Evolutionary conservation across 2,329 filamentous ascomycete species (phyloP), one percentile per base, ranked within the genome.

Genomic region (Venturia effusa): DNA sequence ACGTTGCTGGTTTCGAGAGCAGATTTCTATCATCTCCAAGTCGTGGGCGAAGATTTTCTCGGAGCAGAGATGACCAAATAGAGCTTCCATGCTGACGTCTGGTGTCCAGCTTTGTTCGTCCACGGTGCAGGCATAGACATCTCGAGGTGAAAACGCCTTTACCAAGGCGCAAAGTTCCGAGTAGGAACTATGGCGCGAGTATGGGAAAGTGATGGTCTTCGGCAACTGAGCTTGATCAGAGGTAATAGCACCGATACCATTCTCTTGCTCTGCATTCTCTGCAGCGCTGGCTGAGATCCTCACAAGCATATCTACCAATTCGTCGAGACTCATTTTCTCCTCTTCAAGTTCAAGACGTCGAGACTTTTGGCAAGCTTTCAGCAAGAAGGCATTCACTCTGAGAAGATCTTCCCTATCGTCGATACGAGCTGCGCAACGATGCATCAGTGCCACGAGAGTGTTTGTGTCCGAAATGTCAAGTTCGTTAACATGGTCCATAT

Each of bases 141-240:
- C 91, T 57, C 77, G 84, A 0, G 92, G 92, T 34, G 77, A 82
- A 68, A 97, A 89, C 0, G 80, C 78, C 3, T 78, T 72, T 0
- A 96, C 79, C 0, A 97, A 76, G 62, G 85, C 76, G 67, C 90
- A 88, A 2, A 96, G 81, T 72, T 97, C 93, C 0, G 80, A 77
- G 66, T 94, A 93, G 0, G 90, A 96, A 0, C 93, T 95, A 73
- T 97, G 93, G 0, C 93, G 84, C 0, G 93, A 93, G 71, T 92
- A 97, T 0, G 92, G 90, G 68, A 96, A 97, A 24, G 77, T 80
- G 30, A 76, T 75, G 0, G 51, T 61, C 59, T 64, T 66, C 11
- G 68, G 70, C 24, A 67, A 54, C 4, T 19, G 13, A 55, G 68
- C 66, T 45, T 34, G 45, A 40, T 70, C 68, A 69, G 68, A 62